Conservation (phyloP, 75 land plant genomes). For the Larix kaempferi region DNA sequence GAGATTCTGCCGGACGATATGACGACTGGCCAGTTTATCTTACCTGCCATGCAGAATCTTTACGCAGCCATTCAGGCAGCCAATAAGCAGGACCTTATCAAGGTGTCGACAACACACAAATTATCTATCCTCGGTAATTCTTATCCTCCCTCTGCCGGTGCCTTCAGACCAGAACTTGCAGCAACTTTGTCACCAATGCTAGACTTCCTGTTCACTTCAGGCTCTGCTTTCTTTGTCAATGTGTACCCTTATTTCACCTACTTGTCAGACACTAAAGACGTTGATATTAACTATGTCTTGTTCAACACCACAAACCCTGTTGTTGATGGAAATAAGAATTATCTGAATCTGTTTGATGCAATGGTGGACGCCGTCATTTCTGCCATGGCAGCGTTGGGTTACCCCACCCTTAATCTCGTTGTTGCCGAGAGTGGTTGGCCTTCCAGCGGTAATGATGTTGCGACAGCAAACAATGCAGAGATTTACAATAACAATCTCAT, state of each 20-base stretch:
- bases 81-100: slow-evolving; percentile 12
- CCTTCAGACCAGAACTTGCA: slow-evolving; percentile 13
- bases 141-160: slow-evolving; percentile 43
- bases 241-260: slow-evolving; percentile 50
- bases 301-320: slow-evolving; percentile 14
- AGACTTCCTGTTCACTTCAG: background rate
- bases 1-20: slow-evolving; percentile 10
- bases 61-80: slow-evolving; percentile 16
- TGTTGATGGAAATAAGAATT: slow-evolving; percentile 15
- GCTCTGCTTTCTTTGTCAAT: slow-evolving; percentile 23
- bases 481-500: slow-evolving; percentile 23
- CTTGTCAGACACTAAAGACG: slow-evolving; percentile 11
- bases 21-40: background rate
- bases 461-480: slow-evolving; percentile 29
- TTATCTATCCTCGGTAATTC: slow-evolving; percentile 18
- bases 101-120: slow-evolving; percentile 31
- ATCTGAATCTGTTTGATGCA: slow-evolving; percentile 42
- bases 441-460: slow-evolving; percentile 23
- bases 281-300: slow-evolving; percentile 36
- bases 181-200: slow-evolving; percentile 16
- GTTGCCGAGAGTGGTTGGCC: slow-evolving; percentile 57
- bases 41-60: slow-evolving; percentile 37
- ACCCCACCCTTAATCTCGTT: slow-evolving; percentile 5
- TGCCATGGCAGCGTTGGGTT: slow-evolving; percentile 34
- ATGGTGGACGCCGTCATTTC: slow-evolving; percentile 39